Conservation (phyloP, 345 rosid genomes). For the Syzygium grande region DNA sequence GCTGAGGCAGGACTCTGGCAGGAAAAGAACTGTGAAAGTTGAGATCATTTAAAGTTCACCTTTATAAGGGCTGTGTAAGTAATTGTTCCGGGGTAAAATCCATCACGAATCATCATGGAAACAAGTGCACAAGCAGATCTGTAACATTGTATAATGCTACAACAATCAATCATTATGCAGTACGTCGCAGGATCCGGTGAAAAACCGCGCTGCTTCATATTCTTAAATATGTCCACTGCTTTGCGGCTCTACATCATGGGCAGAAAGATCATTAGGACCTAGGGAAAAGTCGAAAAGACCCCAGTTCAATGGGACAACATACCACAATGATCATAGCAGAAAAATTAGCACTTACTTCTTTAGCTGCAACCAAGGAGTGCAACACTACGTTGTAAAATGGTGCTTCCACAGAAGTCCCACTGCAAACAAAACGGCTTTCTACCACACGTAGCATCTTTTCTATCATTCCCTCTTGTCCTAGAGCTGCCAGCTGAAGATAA, state of each 20-base stretch:
- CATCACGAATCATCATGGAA: constrained; percentile 76
- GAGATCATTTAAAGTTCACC: constrained; percentile 16
- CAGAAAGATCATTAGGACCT: neutral
- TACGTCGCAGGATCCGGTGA: constrained; percentile 45
- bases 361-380: constrained; percentile 51
- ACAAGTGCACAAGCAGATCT: constrained; percentile 51
- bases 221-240: constrained; percentile 53
- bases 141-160: constrained; percentile 34
- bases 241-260: constrained; percentile 34
- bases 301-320: neutral
- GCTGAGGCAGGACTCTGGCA: neutral
- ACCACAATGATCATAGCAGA: neutral
- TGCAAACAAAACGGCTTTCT: constrained; percentile 28
- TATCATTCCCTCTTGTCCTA: constrained; percentile 76
- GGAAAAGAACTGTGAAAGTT: neutral
- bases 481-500: constrained; percentile 53
- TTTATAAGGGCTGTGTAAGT: constrained; percentile 54
- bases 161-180: constrained; percentile 64
- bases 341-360: constrained; percentile 35
- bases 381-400: constrained; percentile 51
- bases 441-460: constrained; percentile 42
- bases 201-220: constrained; percentile 36
- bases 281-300: neutral
- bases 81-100: constrained; percentile 33
- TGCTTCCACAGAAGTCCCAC: constrained; percentile 27